phyloP scores from a whole-genome alignment of 2,329 filamentous ascomycete genomes.

The Cylindrodendrum hubeiense region DNA sequence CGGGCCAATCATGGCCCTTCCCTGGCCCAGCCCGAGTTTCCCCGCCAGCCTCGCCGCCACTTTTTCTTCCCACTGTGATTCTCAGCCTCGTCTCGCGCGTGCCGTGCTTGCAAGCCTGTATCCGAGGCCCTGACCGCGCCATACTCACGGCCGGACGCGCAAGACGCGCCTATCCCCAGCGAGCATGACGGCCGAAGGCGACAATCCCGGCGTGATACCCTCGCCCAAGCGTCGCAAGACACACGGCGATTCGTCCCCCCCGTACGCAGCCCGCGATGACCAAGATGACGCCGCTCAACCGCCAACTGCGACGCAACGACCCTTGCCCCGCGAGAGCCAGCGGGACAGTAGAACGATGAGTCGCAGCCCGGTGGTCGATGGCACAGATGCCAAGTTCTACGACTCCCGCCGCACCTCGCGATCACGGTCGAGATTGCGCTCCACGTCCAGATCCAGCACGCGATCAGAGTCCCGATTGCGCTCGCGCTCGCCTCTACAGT shows the following conservation, averaged over 20 bases:
- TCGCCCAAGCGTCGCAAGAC: slow-evolving; percentile 51
- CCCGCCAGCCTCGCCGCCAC: slow-evolving; percentile 11
- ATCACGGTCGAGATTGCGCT: slow-evolving; percentile 49
- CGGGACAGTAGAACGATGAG: slow-evolving; percentile 41
- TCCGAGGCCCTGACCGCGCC: slow-evolving; percentile 6
- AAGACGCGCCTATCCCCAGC: background rate
- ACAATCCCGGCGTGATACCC: slow-evolving; percentile 41
- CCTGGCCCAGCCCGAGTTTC: slow-evolving; percentile 8
- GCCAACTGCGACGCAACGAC: slow-evolving; percentile 27
- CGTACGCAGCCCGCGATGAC: slow-evolving; percentile 42
- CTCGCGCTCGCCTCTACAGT: slow-evolving; percentile 48
- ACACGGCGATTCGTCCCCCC: slow-evolving; percentile 43
- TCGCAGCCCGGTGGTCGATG: slow-evolving; percentile 40
- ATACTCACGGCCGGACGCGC: background rate
- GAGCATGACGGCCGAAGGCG: slow-evolving; percentile 48
- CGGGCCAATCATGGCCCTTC: slow-evolving; percentile 28
- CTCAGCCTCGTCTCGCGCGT: slow-evolving; percentile 36
- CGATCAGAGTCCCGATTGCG: slow-evolving; percentile 53
- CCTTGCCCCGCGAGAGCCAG: slow-evolving; percentile 35
- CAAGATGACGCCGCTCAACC: slow-evolving; percentile 20
- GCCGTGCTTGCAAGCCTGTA: background rate
- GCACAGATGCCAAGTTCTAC: slow-evolving; percentile 41
- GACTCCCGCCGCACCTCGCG: slow-evolving; percentile 47
- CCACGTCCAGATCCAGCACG: slow-evolving; percentile 52
- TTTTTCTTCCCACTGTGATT: background rate